Conservation (phyloP, 441 rosid genomes). For the Sinapis alba region DNA sequence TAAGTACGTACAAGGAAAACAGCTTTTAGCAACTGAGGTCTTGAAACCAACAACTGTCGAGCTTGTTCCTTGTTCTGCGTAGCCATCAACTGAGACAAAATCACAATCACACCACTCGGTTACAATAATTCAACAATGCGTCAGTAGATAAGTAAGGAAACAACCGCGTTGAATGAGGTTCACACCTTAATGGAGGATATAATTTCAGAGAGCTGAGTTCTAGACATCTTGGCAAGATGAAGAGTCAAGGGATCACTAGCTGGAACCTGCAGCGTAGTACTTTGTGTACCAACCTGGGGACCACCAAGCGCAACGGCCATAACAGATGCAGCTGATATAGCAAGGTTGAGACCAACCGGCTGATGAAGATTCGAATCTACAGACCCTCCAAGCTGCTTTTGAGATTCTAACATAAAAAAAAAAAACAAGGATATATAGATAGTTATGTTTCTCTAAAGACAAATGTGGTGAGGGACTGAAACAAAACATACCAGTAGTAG, state of each 20-base stretch:
- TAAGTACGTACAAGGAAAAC: slow-evolving; percentile 71
- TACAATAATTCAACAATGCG: background rate
- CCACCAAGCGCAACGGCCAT: slow-evolving; percentile 88
- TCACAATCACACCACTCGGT: slow-evolving; percentile 18
- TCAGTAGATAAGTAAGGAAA: slow-evolving; percentile 6
- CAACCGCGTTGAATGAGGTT: slow-evolving; percentile 11
- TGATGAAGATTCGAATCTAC: slow-evolving; percentile 62
- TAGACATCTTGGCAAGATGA: slow-evolving; percentile 87
- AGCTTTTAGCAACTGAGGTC: slow-evolving; percentile 82
- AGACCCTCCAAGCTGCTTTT: slow-evolving; percentile 66
- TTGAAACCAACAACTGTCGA: slow-evolving; percentile 72
- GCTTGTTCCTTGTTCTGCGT: slow-evolving; percentile 74
- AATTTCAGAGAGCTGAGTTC: slow-evolving; percentile 79
- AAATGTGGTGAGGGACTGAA: slow-evolving; percentile 1
- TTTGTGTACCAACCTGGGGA: slow-evolving; percentile 60
- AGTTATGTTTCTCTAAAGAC: slow-evolving; percentile 13
- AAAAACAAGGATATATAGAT: background rate
- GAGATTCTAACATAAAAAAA: slow-evolving; percentile 57
- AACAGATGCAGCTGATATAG: slow-evolving; percentile 74
- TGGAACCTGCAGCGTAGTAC: slow-evolving; percentile 54
- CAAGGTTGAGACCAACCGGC: slow-evolving; percentile 86
- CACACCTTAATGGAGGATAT: slow-evolving; percentile 81
- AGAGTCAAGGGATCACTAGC: slow-evolving; percentile 85
- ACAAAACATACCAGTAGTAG: slow-evolving; percentile 57
- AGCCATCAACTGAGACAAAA: slow-evolving; percentile 73